Conservation (phyloP, 2,329 filamentous ascomycete species). For the Thielaviopsis euricoi region DNA sequence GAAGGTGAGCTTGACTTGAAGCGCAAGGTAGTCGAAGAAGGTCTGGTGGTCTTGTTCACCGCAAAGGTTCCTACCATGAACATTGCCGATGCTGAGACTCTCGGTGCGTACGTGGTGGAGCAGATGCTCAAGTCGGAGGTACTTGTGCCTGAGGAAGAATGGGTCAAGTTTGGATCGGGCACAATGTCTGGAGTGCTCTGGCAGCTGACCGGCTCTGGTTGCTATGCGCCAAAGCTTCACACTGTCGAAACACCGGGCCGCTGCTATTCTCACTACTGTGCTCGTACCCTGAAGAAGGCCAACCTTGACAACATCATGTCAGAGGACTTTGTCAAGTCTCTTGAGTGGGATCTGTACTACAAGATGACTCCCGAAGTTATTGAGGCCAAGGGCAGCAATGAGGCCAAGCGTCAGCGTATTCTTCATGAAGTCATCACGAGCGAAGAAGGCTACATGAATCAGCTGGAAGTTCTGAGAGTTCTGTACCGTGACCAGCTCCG, state of each 20-base stretch:
- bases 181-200: constrained; percentile 78
- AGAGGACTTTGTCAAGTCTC: constrained; percentile 47
- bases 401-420: constrained; percentile 83
- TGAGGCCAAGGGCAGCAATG: constrained; percentile 60
- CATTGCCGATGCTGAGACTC: constrained; percentile 80
- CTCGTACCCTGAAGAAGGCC: constrained; percentile 84
- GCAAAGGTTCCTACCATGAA: constrained; percentile 97
- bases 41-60: constrained; percentile 75
- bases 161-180: constrained; percentile 80
- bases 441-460: constrained; percentile 80
- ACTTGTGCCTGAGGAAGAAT: constrained; percentile 81
- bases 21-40: constrained; percentile 70
- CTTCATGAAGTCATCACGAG: constrained; percentile 89
- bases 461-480: constrained; percentile 68
- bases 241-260: constrained; percentile 51
- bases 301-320: constrained; percentile 62
- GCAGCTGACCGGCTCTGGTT: constrained; percentile 81
- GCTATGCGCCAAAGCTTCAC: constrained; percentile 77
- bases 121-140: constrained; percentile 67
- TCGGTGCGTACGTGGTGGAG: constrained; percentile 61
- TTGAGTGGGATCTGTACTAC: constrained; percentile 86
- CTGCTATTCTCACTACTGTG: constrained; percentile 90
- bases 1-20: constrained; percentile 83
- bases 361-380: constrained; percentile 62
- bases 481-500: constrained; percentile 73